phyloP scores from a whole-genome alignment of 2,329 filamentous ascomycete genomes.

The Fusarium albosuccineum region DNA sequence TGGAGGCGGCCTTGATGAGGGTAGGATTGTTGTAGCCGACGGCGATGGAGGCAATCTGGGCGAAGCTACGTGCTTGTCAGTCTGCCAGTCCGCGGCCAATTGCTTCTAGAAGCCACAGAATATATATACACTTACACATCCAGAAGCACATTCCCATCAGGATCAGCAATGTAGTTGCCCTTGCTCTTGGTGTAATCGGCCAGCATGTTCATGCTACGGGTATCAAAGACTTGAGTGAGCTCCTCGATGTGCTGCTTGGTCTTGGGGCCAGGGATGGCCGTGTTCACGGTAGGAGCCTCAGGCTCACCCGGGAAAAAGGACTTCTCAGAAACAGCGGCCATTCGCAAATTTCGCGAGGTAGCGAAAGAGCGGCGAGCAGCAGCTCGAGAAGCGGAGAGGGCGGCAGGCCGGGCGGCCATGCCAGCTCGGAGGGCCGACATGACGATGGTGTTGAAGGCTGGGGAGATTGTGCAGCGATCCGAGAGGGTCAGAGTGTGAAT shows the following conservation, averaged over 20 bases:
- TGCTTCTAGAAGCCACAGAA: not conserved
- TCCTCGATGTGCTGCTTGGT: constrained; percentile 76
- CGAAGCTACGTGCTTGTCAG: constrained; percentile 68
- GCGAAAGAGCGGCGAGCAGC: constrained; percentile 43
- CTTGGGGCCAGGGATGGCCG: constrained; percentile 80
- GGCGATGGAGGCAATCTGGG: constrained; percentile 93
- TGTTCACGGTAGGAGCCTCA: constrained; percentile 65
- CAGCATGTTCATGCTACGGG: constrained; percentile 86
- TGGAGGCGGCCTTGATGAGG: constrained; percentile 76
- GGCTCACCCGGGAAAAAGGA: constrained; percentile 65
- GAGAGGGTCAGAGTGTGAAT: constrained; percentile 5
- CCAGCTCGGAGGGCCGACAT: constrained; percentile 50
- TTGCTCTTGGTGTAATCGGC: constrained; percentile 79
- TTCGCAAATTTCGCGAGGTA: constrained; percentile 39
- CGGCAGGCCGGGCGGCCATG: constrained; percentile 41
- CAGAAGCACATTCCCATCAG: constrained; percentile 78
- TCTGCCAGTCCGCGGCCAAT: not conserved
- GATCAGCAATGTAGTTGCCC: constrained; percentile 85
- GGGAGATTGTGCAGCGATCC: not conserved
- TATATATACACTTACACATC: constrained; percentile 70
- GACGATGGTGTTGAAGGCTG: constrained; percentile 24
- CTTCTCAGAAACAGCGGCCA: constrained; percentile 50
- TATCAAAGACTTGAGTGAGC: constrained; percentile 85
- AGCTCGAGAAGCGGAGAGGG: constrained; percentile 30
- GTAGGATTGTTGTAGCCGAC: constrained; percentile 92